Base-by-base conservation (phyloP, 805 yeast genomes). In the Clavispora vitiphila region DNA sequence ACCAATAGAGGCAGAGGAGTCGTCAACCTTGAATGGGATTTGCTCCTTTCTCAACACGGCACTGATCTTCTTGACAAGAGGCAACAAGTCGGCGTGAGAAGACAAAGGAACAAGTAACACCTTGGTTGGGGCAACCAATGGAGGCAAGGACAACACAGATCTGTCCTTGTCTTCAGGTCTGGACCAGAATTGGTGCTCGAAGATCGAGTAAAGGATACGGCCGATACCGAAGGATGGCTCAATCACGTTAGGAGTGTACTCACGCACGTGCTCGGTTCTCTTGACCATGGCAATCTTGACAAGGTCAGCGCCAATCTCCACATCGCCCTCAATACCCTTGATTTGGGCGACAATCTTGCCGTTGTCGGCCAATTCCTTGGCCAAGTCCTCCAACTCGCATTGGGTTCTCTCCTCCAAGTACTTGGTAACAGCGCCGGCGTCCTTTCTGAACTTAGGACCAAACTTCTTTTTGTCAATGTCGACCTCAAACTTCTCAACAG, bases 191-290 rank as follows among this genome's bases (percentile, higher is more conserved):
- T 79, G 76, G 69, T 93, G 99, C 73, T 93, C 99, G 58, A 90
- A 86, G 53, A 91, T 67, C 30, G 96, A 78, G 72, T 93, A 93
- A 51, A 93, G 73, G 64, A 95, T 88, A 73, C 99, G 90, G 46
- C 99, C 99, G 62, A 93, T 84, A 78, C 99, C 99, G 60, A 93
- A 93, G 6, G 99, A 93, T 48, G 99, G 99, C 72, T 93, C 99
- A 58, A 93, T 93, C 47, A 93, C 99, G 62, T 86, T 89, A 48
- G 99, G 99, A 52, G 87, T 86, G 71, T 71, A 93, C 71, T 95
- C 99, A 62, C 98, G 86, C 44, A 93, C 76, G 64, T 90, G 96
- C 69, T 88, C 96, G 38, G 83, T 82, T 60, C 80, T 83, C 41
- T 83, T 80, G 62, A 78, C 83, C 72, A 85, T 80, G 55, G 77